phyloP scores from a whole-genome alignment of 805 yeast species.

The Tetrapisispora pingtungensis region DNA sequence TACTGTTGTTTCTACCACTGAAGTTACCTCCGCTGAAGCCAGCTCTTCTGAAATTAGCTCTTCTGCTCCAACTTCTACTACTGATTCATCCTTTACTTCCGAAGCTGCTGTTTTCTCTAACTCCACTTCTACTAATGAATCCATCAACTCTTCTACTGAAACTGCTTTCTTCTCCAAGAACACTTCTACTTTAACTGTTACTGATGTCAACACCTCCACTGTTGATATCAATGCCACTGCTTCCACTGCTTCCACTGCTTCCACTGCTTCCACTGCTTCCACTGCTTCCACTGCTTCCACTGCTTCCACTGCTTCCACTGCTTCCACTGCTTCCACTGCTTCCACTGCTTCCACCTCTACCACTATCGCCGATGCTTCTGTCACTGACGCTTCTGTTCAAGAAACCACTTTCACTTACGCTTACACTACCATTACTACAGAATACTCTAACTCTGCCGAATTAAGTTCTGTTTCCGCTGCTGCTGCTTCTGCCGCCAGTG shows the following conservation, averaged over 20 bases:
- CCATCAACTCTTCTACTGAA: neutral
- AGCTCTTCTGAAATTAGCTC: constrained; percentile 2
- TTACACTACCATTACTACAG: neutral
- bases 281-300: neutral
- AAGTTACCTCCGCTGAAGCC: neutral
- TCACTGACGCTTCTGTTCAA: neutral
- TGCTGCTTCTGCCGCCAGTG: neutral
- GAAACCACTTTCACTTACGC: neutral
- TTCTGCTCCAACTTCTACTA: neutral
- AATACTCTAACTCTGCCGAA: neutral
- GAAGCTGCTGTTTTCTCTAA: neutral
- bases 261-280: neutral
- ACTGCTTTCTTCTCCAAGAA: neutral
- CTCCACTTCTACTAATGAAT: neutral
- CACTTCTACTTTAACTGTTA: neutral
- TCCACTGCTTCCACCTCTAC: neutral
- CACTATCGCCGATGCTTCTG: neutral
- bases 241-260: neutral
- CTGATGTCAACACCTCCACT: neutral
- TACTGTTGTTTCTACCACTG: neutral
- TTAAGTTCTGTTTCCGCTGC: neutral
- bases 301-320: neutral
- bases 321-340: neutral
- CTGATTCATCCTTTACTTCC: neutral
- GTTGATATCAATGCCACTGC: neutral